Evolutionary conservation across 768 basidiomycete species (phyloP), one percentile per base, ranked within the genome.

Genomic region (Mycena rosella): DNA sequence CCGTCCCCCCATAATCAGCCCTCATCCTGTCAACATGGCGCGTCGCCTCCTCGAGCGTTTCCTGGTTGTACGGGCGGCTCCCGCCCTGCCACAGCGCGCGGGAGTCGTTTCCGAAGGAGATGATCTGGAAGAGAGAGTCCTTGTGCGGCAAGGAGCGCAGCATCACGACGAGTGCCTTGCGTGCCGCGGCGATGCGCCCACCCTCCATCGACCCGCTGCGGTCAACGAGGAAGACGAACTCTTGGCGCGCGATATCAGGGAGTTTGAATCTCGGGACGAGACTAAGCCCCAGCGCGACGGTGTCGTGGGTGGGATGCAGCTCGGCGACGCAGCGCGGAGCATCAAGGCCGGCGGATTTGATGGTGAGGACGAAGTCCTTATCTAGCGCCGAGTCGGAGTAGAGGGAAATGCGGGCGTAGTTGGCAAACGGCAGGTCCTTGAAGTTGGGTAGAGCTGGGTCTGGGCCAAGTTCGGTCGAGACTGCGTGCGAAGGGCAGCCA

Each of bases 151-250:
- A 77, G 5, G 81, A 68, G 20, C 75, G 79, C 13, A 87, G 75
- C 8, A 87, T 63, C 66, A 84, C 78, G 0, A 62, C 61, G 26
- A 87, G n/a, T n/a, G n/a, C n/a, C n/a, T n/a, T n/a, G n/a, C n/a
- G n/a, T n/a, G n/a, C n/a, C n/a, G n/a, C n/a, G n/a, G n/a, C n/a
- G n/a, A n/a, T n/a, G n/a, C n/a, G n/a, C n/a, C n/a, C n/a, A n/a
- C n/a, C n/a, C n/a, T n/a, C n/a, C 86, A 87, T 87, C 34, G 82
- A 84, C 0, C 81, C 80, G 13, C 79, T 81, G 30, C 84, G 77
- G 66, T 87, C 86, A 24, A 87, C 77, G 20, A 87, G 54, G 67
- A 86, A 87, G 0, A 87, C 74, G 36, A 80, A 86, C 45, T 87
- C 86, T 45, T 84, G 84, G 0, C 75, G n/a, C 27, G 66, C 57